These are phyloP conservation scores for Pseudohalonectria lignicola DNA, from an alignment of 2,329 filamentous ascomycete species.

Conservation along the genomic window DNA sequence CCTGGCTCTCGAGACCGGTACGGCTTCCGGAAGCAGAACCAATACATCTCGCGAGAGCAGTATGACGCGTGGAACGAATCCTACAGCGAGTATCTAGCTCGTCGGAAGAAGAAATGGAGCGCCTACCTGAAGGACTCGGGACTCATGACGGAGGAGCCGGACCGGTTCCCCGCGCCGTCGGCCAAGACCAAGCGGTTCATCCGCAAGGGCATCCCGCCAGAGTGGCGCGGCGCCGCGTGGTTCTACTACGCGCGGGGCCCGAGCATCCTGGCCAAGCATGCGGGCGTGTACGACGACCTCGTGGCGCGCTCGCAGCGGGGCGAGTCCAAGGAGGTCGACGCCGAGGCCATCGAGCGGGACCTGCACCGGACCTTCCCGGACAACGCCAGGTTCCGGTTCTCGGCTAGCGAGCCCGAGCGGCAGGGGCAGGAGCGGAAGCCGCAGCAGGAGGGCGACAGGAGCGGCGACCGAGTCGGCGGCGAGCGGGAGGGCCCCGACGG, in stretches of 20 bases:
- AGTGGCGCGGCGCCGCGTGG: slow-evolving; percentile 93
- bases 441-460: not conserved
- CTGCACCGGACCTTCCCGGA: slow-evolving; percentile 91
- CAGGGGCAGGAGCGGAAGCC: slow-evolving; percentile 7
- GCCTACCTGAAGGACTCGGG: slow-evolving; percentile 66
- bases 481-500: slow-evolving; percentile 20
- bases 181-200: slow-evolving; percentile 83
- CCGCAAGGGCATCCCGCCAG: slow-evolving; percentile 85
- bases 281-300: slow-evolving; percentile 65
- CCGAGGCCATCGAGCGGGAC: slow-evolving; percentile 88
- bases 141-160: slow-evolving; percentile 59
- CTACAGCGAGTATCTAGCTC: slow-evolving; percentile 65
- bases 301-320: slow-evolving; percentile 34
- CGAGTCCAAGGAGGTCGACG: slow-evolving; percentile 54
- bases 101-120: slow-evolving; percentile 74
- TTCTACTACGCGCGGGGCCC: slow-evolving; percentile 92
- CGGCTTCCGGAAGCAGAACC: slow-evolving; percentile 81
- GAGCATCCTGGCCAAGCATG: slow-evolving; percentile 62
- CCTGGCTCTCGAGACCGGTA: slow-evolving; percentile 62
- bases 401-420: slow-evolving; percentile 12
- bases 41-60: slow-evolving; percentile 63
- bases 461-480: slow-evolving; percentile 16
- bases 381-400: slow-evolving; percentile 71
- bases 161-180: slow-evolving; percentile 67
- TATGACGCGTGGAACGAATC: slow-evolving; percentile 72